Conservation (phyloP, 176 grass and related monocot genomes). For the Eragrostis curvula region DNA sequence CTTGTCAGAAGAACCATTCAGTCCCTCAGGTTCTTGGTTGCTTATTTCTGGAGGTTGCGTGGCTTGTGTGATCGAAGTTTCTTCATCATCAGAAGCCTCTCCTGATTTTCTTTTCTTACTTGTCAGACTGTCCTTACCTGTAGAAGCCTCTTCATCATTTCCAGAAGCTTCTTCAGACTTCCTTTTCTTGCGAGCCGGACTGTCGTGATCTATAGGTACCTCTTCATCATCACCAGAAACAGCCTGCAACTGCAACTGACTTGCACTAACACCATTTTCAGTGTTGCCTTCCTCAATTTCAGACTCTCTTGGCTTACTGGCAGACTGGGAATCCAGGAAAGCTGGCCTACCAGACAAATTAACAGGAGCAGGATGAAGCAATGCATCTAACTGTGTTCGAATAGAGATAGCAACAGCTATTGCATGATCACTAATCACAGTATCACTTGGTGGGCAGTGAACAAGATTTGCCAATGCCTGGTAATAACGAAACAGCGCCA, state of each 20-base stretch:
- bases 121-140: neutral
- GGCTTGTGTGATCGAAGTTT: neutral
- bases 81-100: constrained; percentile 18
- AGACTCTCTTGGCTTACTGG: constrained; percentile 39
- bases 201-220: neutral
- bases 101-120: neutral
- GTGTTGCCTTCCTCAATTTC: constrained; percentile 5
- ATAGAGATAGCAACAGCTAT: constrained; percentile 77
- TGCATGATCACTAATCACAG: constrained; percentile 76
- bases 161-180: neutral
- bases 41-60: constrained; percentile 20
- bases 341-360: constrained; percentile 11
- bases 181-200: neutral
- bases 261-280: constrained; percentile 31
- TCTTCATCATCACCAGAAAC: constrained; percentile 18
- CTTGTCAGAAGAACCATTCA: constrained; percentile 12
- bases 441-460: constrained; percentile 72
- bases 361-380: constrained; percentile 37
- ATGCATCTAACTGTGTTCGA: constrained; percentile 64
- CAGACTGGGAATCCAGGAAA: constrained; percentile 19
- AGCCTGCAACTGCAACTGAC: constrained; percentile 17
- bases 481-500: constrained; percentile 67
- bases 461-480: constrained; percentile 71
- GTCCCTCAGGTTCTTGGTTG: constrained; percentile 22
- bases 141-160: neutral